These are phyloP conservation scores for Candida taoyuanica DNA, from an alignment of 805 yeast genomes.

Conservation along the genomic window DNA sequence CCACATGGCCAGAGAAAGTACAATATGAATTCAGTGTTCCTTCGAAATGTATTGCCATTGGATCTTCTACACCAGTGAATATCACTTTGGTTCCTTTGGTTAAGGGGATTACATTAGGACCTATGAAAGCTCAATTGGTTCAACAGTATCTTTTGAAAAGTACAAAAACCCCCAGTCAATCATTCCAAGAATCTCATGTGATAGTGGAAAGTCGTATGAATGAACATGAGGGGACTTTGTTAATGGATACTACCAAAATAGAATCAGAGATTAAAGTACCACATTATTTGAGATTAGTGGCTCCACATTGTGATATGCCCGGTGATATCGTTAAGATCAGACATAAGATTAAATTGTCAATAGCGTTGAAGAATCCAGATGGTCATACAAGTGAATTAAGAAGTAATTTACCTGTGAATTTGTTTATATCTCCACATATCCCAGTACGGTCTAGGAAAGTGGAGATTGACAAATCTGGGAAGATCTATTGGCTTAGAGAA, in stretches of 20 bases:
- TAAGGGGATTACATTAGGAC: conserved; percentile 71
- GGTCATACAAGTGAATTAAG: conserved; percentile 83
- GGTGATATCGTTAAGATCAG: conserved; percentile 61
- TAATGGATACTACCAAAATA: conserved; percentile 58
- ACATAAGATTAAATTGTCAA: conserved; percentile 71
- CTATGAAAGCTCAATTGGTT: conserved; percentile 55
- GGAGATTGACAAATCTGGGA: conserved; percentile 33
- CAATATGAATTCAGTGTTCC: conserved; percentile 88
- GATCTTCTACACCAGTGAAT: conserved; percentile 63
- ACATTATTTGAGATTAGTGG: conserved; percentile 56
- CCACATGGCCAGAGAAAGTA: conserved; percentile 83
- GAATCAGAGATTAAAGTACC: conserved; percentile 59
- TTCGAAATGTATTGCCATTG: conserved; percentile 79
- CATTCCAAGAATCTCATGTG: conserved; percentile 50
- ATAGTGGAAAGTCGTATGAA: conserved; percentile 46
- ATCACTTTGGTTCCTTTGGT: conserved; percentile 69
- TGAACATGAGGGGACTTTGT: conserved; percentile 39
- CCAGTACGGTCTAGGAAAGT: conserved; percentile 41
- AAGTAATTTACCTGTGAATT: conserved; percentile 73
- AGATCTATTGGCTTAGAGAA: conserved; percentile 34
- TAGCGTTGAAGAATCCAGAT: conserved; percentile 66
- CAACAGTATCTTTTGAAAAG: conserved; percentile 61
- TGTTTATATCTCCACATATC: conserved; percentile 71
- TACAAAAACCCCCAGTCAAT: conserved; percentile 41
- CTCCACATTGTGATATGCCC: conserved; percentile 75